These are phyloP conservation scores for Eurotiales sp. DNA, from an alignment of 2,329 filamentous ascomycete species.

Conservation along the genomic window DNA sequence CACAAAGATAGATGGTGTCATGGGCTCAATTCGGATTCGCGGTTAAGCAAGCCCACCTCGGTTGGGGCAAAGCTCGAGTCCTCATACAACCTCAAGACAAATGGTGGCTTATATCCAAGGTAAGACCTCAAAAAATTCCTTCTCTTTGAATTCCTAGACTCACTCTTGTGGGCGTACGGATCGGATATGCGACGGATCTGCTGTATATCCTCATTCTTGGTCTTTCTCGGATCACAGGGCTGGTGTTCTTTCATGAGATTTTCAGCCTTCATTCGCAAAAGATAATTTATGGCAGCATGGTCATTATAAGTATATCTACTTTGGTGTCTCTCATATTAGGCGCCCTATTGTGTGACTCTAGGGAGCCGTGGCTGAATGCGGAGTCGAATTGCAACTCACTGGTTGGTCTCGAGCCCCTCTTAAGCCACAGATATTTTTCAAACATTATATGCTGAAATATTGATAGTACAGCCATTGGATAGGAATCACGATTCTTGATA, in stretches of 20 bases:
- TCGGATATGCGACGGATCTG: neutral
- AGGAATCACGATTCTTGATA: neutral
- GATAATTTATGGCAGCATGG: neutral
- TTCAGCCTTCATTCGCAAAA: neutral
- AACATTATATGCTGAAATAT: too few species aligned
- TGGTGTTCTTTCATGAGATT: neutral
- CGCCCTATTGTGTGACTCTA: neutral
- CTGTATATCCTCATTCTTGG: neutral
- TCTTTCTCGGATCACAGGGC: neutral
- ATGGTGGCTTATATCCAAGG: neutral
- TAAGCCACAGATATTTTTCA: too few species aligned
- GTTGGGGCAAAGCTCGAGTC: neutral
- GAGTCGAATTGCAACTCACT: neutral
- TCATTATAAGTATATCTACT: neutral
- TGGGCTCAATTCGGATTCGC: neutral
- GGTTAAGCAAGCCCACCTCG: neutral
- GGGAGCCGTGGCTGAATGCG: neutral
- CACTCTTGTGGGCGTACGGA: neutral
- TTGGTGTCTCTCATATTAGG: neutral
- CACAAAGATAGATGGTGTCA: neutral
- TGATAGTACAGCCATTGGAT: neutral
- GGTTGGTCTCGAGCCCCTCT: too few species aligned
- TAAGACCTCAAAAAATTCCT: neutral
- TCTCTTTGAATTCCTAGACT: neutral
- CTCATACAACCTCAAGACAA: neutral